Percentiles rank a stretch among this genome's conserved stretches.
Evolutionary conservation across 1,284 basidiomycete genomes (phyloP).

Genomic region (Puccinia horiana): DNA sequence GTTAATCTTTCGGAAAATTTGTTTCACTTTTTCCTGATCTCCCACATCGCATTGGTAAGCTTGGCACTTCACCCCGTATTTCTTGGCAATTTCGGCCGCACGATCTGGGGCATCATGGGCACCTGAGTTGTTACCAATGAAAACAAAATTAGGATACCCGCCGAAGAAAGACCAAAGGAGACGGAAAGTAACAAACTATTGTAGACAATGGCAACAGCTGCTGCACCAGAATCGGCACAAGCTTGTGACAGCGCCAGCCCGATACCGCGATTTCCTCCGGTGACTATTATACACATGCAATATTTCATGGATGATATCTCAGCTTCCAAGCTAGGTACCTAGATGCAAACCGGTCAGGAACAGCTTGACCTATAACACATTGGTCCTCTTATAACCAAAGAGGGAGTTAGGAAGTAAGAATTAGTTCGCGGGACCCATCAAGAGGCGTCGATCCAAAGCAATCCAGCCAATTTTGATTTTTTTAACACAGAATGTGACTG

Average conservation of each 20-base stretch:
- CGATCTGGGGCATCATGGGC: conserved; percentile 38
- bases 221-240: conserved; percentile 57
- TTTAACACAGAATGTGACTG: background rate
- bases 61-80: conserved; percentile 57
- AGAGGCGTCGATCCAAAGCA: background rate
- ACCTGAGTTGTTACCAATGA: background rate
- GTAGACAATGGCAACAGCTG: conserved; percentile 55
- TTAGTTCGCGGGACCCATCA: no score
- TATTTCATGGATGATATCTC: background rate
- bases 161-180: background rate
- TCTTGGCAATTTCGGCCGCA: conserved; percentile 54
- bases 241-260: conserved; percentile 58
- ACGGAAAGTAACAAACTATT: conserved; percentile 28
- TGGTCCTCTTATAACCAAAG: conserved; percentile 16
- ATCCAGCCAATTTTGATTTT: background rate
- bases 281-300: conserved; percentile 13
- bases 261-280: conserved; percentile 47
- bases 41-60: conserved; percentile 59
- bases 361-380: conserved; percentile 22
- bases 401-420: background rate
- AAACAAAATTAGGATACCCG: background rate
- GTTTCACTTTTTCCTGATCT: conserved; percentile 51
- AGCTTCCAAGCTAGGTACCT: background rate
- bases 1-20: conserved; percentile 55
- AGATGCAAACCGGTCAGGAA: background rate